Percentiles rank a stretch among this genome's conserved stretches.
Evolutionary conservation across 1,139 yeast species (phyloP).

Genomic region (Pichia sp.): DNA sequence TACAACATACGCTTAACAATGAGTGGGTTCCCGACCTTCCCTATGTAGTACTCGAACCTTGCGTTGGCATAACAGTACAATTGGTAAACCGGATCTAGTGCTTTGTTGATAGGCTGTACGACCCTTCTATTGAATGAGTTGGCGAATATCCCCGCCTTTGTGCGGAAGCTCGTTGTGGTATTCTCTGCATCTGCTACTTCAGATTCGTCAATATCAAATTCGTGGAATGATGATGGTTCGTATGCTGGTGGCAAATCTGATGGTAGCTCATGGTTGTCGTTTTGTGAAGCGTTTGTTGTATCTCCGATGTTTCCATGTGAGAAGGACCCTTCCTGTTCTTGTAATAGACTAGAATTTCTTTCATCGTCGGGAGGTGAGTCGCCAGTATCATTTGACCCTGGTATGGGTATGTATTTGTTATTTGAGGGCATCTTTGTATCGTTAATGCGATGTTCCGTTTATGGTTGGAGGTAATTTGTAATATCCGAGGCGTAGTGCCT

Average conservation of each 20-base stretch:
- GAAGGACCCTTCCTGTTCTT: no score
- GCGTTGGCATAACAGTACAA: slow-evolving; percentile 39
- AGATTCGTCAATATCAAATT: slow-evolving; percentile 37
- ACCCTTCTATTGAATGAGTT: slow-evolving; percentile 37
- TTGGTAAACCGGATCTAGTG: slow-evolving; percentile 65
- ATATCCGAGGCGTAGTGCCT: no score
- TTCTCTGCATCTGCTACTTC: not conserved
- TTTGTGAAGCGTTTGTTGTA: no score
- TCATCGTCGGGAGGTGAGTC: no score
- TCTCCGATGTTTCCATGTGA: no score
- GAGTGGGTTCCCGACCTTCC: slow-evolving; percentile 75
- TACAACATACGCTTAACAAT: slow-evolving; percentile 73
- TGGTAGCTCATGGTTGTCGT: no score
- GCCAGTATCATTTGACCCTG: no score
- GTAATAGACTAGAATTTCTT: no score
- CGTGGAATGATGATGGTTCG: slow-evolving; percentile 25
- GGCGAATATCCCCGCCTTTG: slow-evolving; percentile 24
- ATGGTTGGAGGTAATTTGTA: no score
- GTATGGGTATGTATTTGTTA: no score
- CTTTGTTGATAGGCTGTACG: slow-evolving; percentile 46
- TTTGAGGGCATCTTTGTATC: no score
- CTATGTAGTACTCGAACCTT: slow-evolving; percentile 49
- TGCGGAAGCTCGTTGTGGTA: slow-evolving; percentile 5
- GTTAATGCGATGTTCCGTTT: no score
- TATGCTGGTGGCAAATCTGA: slow-evolving; percentile 17